Conservation (phyloP, 345 rosid genomes). For the Arabidopsis arenosa region DNA sequence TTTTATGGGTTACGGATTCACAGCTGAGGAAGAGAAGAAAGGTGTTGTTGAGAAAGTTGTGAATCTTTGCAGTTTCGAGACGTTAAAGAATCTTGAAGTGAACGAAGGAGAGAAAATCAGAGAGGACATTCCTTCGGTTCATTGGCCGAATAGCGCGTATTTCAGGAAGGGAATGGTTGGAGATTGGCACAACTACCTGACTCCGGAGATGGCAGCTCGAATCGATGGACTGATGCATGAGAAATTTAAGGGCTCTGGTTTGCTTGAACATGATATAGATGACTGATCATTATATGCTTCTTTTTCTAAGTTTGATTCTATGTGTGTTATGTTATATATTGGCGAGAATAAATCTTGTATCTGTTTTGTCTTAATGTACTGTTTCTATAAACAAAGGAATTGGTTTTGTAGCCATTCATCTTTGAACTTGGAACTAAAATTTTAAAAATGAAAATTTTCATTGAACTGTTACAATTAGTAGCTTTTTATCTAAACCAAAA, state of each 20-base stretch:
- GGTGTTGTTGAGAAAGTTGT: conserved; percentile 2
- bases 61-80: conserved; percentile 14
- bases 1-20: conserved; percentile 26
- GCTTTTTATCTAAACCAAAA: no score
- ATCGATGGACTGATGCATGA: conserved; percentile 29
- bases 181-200: conserved; percentile 28
- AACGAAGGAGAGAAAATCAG: conserved; percentile 15
- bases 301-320: not conserved
- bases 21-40: conserved; percentile 6
- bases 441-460: no score
- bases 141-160: conserved; percentile 9
- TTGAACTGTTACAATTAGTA: no score
- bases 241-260: conserved; percentile 21
- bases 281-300: not conserved
- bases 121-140: not conserved
- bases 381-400: not conserved
- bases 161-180: conserved; percentile 35
- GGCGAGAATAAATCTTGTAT: not conserved
- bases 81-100: conserved; percentile 11
- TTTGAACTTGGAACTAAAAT: no score
- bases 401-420: no score
- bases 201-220: conserved; percentile 32
- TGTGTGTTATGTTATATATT: no score
- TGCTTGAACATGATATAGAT: conserved; percentile 13
- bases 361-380: not conserved